Evolutionary conservation across 129 eudicot species (phyloP), one percentile per base, ranked within the genome.

Genomic region (Cynara cardunculus): DNA sequence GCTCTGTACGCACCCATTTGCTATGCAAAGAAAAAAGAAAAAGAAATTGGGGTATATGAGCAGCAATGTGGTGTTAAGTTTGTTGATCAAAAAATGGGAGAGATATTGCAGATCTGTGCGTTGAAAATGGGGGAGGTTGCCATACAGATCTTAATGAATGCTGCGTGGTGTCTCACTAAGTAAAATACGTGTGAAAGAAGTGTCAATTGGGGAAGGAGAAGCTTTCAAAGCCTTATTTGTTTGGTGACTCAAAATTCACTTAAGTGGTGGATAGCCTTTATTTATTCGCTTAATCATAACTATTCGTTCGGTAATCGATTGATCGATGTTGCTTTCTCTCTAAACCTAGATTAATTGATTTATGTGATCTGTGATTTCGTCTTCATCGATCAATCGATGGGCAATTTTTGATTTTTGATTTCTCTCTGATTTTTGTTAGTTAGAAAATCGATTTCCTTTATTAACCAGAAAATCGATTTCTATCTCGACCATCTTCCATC

Each of bases 1-100:
- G 90, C 87, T 76, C 89, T 83, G 89, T 86, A 87, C 5, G 84
- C 87, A 13, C 88, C 92, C 92, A 88, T 88, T 74, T 18, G 72
- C 8, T 12, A 22, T 13, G 72, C 16, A 22, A 71, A 12, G 31
- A 24, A 76, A 30, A 0, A 18, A n/a, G 6, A 56, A 28, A 27
- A 5, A 11, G n/a, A 34, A 6, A 0, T 5, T 8, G 39, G 27
- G 41, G 68, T n/a, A 7, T 74, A 25, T 46, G 5, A 74, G 78
- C 30, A 75, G 79, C 46, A 75, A 75, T 75, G 71, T 27, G 69
- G 4, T 31, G 35, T 31, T 31, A 31, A 31, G 35, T 3, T n/a
- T 5, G 59, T 44, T 71, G 75, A 34, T 71, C 39, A 31, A 32
- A 46, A 27, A 71, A 61, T 25, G 69, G 25, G 74, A 53, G 78